A percentile compares a stretch with the other conserved stretches of the same genome.
These are phyloP conservation scores for Betula pendula DNA, from an alignment of 306 rosid genomes.

Conservation along the genomic window DNA sequence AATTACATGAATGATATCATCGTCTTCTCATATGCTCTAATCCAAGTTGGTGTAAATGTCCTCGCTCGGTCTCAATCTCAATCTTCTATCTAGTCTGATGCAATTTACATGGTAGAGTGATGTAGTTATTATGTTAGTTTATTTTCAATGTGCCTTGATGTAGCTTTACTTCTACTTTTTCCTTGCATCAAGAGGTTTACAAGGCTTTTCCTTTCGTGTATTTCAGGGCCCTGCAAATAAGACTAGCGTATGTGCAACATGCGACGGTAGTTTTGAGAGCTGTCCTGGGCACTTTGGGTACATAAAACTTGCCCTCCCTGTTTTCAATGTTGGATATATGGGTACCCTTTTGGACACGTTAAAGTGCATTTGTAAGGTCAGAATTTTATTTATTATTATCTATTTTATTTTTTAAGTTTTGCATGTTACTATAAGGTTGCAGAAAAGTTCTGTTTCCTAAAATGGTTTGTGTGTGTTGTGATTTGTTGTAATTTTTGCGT, in stretches of 20 bases:
- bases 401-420: not conserved
- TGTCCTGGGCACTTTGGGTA: constrained; percentile 94
- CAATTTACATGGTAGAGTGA: not conserved
- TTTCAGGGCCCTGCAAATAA: constrained; percentile 81
- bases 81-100: not conserved
- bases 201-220: constrained; percentile 3
- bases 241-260: constrained; percentile 59
- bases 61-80: not conserved
- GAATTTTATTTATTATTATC: not conserved
- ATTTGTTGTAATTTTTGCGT: not conserved
- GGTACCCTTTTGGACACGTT: constrained; percentile 55
- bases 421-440: not conserved
- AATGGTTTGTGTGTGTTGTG: no score
- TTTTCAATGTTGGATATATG: constrained; percentile 70
- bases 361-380: constrained; percentile 95
- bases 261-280: constrained; percentile 52
- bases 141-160: constrained; percentile 10
- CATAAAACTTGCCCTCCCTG: constrained; percentile 69
- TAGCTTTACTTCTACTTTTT: constrained; percentile 9
- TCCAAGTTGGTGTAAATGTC: not conserved
- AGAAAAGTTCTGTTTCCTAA: no score
- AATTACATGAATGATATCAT: not conserved
- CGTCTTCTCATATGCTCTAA: not conserved
- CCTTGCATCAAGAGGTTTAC: constrained; percentile 10
- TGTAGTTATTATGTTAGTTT: not conserved